phyloP scores from a whole-genome alignment of 2,329 filamentous ascomycete genomes.

The Xylariaceae sp. region DNA sequence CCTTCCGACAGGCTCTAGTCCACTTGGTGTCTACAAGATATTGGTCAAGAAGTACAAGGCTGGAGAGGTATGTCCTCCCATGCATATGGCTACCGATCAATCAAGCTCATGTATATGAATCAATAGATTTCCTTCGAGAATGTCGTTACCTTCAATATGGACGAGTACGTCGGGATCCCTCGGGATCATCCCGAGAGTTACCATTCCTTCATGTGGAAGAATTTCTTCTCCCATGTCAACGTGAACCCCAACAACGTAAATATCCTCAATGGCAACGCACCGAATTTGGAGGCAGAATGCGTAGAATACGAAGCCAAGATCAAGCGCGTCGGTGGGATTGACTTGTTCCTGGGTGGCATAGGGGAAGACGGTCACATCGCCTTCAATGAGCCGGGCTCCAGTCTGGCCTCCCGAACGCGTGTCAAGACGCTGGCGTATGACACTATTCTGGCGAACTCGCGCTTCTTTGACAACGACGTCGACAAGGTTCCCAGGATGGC shows the following conservation, averaged over 20 bases:
- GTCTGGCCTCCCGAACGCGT: conserved; percentile 69
- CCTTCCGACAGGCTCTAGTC: conserved; percentile 78
- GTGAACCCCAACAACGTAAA: conserved; percentile 78
- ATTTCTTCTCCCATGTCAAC: conserved; percentile 85
- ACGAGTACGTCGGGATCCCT: conserved; percentile 82
- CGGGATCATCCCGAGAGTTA: conserved; percentile 82
- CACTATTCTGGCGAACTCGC: conserved; percentile 79
- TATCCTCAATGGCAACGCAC: conserved; percentile 76
- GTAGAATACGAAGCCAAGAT: conserved; percentile 77
- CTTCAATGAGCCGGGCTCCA: conserved; percentile 86
- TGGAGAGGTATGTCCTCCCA: conserved; percentile 42
- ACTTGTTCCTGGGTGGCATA: conserved; percentile 81
- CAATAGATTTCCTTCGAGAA: conserved; percentile 73
- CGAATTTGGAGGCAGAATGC: conserved; percentile 72
- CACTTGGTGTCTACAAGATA: conserved; percentile 71
- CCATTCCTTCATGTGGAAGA: conserved; percentile 89
- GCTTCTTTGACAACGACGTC: conserved; percentile 76
- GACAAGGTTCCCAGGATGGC: conserved; percentile 75
- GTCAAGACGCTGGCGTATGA: conserved; percentile 87
- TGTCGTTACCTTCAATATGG: conserved; percentile 93
- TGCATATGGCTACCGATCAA: neutral
- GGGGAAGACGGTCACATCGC: conserved; percentile 85
- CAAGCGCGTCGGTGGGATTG: conserved; percentile 69
- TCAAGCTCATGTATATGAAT: conserved; percentile 4
- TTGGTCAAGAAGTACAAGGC: conserved; percentile 69